phyloP scores from a whole-genome alignment of 331 rosid species.

The Quercus lobata region DNA sequence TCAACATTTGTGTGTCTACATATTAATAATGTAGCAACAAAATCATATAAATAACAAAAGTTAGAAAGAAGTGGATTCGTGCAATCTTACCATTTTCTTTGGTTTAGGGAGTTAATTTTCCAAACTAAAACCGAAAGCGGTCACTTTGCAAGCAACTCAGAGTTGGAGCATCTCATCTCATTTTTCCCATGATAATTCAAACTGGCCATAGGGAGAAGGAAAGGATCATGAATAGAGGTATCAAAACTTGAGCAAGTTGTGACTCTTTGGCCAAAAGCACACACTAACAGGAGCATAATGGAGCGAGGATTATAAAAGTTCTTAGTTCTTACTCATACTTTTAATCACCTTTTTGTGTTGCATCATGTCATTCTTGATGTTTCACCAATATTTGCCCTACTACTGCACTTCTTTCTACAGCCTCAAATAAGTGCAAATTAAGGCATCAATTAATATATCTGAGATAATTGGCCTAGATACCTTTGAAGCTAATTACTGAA shows the following conservation, averaged over 20 bases:
- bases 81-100: too few relatives aligned
- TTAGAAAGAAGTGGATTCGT: too few relatives aligned
- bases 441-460: not conserved
- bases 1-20: too few relatives aligned
- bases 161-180: too few relatives aligned
- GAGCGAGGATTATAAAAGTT: not conserved
- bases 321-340: not conserved
- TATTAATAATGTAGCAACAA: too few relatives aligned
- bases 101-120: too few relatives aligned
- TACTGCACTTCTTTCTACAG: not conserved
- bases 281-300: not conserved
- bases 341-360: not conserved
- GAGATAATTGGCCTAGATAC: not conserved
- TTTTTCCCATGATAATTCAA: not conserved
- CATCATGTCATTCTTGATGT: not conserved
- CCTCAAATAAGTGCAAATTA: not conserved
- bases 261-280: not conserved
- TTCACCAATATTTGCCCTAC: not conserved
- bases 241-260: not conserved
- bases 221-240: not conserved
- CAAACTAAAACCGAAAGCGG: too few relatives aligned
- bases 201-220: not conserved
- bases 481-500: not conserved
- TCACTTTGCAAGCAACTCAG: too few relatives aligned
- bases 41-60: too few relatives aligned